These are phyloP conservation scores for Fraxinus quadrangulata DNA, from an alignment of 257 asterid species.

Conservation along the genomic window DNA sequence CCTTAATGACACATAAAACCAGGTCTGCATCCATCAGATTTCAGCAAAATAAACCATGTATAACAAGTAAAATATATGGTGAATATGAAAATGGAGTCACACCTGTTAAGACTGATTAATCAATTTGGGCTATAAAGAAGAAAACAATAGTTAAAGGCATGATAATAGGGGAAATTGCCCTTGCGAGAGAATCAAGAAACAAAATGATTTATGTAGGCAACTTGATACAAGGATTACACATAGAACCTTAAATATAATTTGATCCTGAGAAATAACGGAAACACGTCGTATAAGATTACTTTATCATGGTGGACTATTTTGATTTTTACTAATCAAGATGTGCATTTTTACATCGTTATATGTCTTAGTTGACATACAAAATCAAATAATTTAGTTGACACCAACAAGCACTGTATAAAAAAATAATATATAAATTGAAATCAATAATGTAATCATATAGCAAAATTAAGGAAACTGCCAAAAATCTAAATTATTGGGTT, in stretches of 20 bases:
- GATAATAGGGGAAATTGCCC: not conserved
- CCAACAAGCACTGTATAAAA: not conserved
- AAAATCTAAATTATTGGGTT: not conserved
- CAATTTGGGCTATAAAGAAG: not conserved
- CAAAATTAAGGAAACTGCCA: not conserved
- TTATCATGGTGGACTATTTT: constrained; percentile 10
- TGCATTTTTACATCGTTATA: not conserved
- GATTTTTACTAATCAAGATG: constrained; percentile 12
- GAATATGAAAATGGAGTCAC: not conserved
- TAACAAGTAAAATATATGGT: not conserved
- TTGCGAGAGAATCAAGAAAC: not conserved
- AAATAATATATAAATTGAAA: not conserved
- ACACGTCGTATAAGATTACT: not conserved
- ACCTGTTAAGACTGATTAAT: not conserved
- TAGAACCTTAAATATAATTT: not conserved
- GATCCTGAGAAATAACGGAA: not conserved
- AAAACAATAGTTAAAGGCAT: not conserved
- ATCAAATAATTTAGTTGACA: not conserved
- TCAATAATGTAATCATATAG: not conserved
- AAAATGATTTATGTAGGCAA: not conserved
- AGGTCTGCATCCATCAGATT: constrained; percentile 7
- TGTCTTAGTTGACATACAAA: constrained; percentile 6
- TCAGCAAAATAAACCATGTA: constrained; percentile 9
- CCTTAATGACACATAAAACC: not conserved
- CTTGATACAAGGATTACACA: not conserved